Percentiles rank a stretch among this genome's conserved stretches.
Conservation (phyloP, 2,329 filamentous ascomycete genomes). For the Fusarium tupiense region DNA sequence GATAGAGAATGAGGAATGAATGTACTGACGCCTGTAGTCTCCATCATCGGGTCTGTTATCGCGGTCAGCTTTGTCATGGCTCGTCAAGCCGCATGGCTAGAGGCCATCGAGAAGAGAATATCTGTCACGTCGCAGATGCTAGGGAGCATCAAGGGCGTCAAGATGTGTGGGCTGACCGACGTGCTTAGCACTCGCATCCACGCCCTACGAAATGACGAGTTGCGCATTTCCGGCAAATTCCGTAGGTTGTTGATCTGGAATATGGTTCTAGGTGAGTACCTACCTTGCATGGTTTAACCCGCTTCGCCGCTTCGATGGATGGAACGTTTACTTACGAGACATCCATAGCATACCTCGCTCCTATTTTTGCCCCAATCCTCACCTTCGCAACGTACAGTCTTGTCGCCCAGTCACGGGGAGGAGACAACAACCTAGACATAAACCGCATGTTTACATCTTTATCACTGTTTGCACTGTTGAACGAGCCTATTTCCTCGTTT, state of each 20-base stretch:
- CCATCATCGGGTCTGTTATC: conserved; percentile 38
- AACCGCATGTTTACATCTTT: conserved; percentile 33
- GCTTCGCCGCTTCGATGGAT: neutral
- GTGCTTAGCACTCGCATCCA: conserved; percentile 27
- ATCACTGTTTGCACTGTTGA: conserved; percentile 19
- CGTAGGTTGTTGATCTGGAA: conserved; percentile 32
- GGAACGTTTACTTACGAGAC: neutral
- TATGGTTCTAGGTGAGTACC: conserved; percentile 22
- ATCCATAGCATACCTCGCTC: conserved; percentile 21
- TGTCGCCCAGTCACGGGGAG: conserved; percentile 10
- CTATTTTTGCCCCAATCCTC: conserved; percentile 27
- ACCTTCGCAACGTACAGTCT: conserved; percentile 29
- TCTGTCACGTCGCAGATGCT: conserved; percentile 43
- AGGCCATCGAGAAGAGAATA: conserved; percentile 44
- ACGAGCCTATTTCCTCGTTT: conserved; percentile 25
- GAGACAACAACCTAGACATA: conserved; percentile 15
- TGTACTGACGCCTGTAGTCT: conserved; percentile 1
- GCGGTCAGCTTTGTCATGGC: conserved; percentile 42
- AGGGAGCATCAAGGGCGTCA: conserved; percentile 45
- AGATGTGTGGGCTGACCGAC: conserved; percentile 45
- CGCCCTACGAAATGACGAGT: conserved; percentile 6
- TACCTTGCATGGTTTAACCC: no score
- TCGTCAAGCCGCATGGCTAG: conserved; percentile 41
- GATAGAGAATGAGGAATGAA: no score
- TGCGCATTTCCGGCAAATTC: conserved; percentile 22